A percentile compares a stretch with the other conserved stretches of the same genome.
Conservation (phyloP, 176 grass and related monocot species). For the Oryza glumipatula region DNA sequence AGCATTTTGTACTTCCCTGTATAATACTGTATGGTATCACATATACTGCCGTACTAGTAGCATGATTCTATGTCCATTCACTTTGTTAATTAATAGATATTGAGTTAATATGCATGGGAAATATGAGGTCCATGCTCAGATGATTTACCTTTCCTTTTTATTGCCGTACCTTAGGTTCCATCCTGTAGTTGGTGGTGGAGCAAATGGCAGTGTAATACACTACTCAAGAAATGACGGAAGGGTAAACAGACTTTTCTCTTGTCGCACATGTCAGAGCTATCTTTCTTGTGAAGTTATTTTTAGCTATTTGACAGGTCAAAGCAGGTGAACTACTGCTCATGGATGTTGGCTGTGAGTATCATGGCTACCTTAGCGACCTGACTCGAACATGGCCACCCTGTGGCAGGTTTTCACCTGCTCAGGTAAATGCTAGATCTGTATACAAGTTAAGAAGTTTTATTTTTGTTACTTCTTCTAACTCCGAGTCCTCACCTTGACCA, state of each 20-base stretch:
- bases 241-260: conserved; percentile 45
- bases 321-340: conserved; percentile 86
- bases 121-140: background rate
- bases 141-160: conserved; percentile 5
- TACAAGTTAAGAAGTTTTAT: background rate
- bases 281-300: conserved; percentile 51
- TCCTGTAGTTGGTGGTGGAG: conserved; percentile 88
- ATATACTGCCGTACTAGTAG: background rate
- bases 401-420: conserved; percentile 78
- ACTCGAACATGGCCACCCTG: conserved; percentile 85
- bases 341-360: conserved; percentile 97
- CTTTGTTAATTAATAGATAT: conserved; percentile 23
- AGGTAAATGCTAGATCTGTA: conserved; percentile 47
- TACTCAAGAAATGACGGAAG: conserved; percentile 90
- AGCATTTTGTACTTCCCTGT: conserved; percentile 46
- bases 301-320: conserved; percentile 66
- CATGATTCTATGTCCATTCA: background rate
- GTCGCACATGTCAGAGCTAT: conserved; percentile 5
- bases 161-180: conserved; percentile 70
- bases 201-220: conserved; percentile 90
- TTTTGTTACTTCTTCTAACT: background rate
- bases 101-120: background rate
- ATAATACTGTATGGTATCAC: conserved; percentile 11
- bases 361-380: conserved; percentile 93
- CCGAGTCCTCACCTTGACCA: conserved; percentile 1